Conservation (phyloP, 2,329 filamentous ascomycete species). For the Calonectria fujianensis region DNA sequence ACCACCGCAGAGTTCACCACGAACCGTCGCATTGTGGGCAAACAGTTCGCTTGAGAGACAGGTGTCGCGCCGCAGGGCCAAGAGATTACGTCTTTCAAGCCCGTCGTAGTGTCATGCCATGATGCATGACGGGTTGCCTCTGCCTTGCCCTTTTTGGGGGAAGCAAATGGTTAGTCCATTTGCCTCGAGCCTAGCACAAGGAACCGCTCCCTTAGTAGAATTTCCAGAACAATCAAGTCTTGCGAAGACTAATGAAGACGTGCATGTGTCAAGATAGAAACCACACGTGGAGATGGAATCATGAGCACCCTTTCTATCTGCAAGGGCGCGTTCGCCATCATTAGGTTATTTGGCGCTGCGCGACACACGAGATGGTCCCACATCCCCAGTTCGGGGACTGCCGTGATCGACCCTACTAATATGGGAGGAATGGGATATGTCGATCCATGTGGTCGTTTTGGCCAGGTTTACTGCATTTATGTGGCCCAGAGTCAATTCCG, state of each 20-base stretch:
- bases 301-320: background rate
- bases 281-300: background rate
- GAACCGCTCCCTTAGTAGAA: constrained; percentile 8
- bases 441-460: constrained; percentile 24
- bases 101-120: constrained; percentile 30
- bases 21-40: constrained; percentile 37
- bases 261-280: background rate
- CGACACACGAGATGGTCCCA: constrained; percentile 33
- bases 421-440: constrained; percentile 35
- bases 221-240: constrained; percentile 24
- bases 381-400: constrained; percentile 41
- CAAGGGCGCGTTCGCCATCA: background rate
- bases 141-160: constrained; percentile 10
- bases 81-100: constrained; percentile 31
- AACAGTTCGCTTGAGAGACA: constrained; percentile 35
- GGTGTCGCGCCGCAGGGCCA: constrained; percentile 44
- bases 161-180: background rate
- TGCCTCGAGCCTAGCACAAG: constrained; percentile 14
- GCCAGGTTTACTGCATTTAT: constrained; percentile 10
- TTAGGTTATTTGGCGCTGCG: background rate
- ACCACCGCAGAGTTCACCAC: constrained; percentile 43
- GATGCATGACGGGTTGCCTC: constrained; percentile 20
- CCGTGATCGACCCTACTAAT: constrained; percentile 47
- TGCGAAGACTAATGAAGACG: background rate
- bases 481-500: constrained; percentile 1